phyloP scores from a whole-genome alignment of 225 moss, liverwort and hornwort species.

The Rhytidiadelphus loreus region DNA sequence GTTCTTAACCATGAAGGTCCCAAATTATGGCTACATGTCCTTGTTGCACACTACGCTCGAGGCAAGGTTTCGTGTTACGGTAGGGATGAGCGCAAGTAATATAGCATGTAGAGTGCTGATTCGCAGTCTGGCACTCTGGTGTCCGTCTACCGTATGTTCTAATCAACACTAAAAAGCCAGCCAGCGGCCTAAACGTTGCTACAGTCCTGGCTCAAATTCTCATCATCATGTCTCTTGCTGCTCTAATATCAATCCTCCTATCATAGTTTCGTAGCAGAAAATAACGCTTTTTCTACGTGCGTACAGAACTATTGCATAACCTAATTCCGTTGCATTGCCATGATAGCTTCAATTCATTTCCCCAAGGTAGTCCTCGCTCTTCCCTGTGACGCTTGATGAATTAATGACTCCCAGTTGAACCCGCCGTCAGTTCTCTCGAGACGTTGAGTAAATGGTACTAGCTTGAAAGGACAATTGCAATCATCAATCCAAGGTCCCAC shows the following conservation, averaged over 20 bases:
- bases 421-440: not conserved
- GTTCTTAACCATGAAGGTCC: not conserved
- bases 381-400: not conserved
- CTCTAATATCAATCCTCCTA: not conserved
- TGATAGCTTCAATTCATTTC: not conserved
- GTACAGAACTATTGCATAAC: not conserved
- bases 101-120: not conserved
- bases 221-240: not conserved
- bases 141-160: not conserved
- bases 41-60: no score
- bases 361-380: no score
- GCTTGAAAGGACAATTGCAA: not conserved
- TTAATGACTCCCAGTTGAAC: no score
- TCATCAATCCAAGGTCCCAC: not conserved
- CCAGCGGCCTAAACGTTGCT: not conserved
- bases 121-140: not conserved
- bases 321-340: not conserved
- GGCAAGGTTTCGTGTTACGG: not conserved
- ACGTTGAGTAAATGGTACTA: not conserved
- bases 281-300: not conserved
- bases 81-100: not conserved
- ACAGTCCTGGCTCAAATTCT: not conserved
- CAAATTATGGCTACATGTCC: not conserved
- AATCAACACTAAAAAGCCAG: not conserved
- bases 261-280: not conserved